These are phyloP conservation scores for Dothideomycetes sp. DNA, from an alignment of 2,329 filamentous ascomycete species.

Conservation along the genomic window DNA sequence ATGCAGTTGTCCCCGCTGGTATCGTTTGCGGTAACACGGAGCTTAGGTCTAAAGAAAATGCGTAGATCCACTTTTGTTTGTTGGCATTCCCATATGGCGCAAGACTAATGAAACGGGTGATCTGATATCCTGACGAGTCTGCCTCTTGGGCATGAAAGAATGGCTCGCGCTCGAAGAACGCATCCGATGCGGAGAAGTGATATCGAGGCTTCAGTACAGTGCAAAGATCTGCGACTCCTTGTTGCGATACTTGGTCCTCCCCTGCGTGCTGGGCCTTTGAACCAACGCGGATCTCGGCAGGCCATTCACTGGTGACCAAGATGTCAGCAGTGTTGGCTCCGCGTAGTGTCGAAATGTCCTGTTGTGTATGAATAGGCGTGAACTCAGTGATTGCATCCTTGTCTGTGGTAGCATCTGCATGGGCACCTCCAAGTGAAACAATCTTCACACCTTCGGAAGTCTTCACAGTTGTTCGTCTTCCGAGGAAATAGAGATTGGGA, in stretches of 20 bases:
- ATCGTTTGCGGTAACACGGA: constrained; percentile 49
- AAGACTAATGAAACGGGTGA: constrained; percentile 86
- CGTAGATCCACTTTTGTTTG: constrained; percentile 75
- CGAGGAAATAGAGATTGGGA: constrained; percentile 82
- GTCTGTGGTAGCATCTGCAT: constrained; percentile 34
- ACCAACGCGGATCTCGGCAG: constrained; percentile 56
- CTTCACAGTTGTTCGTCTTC: constrained; percentile 76
- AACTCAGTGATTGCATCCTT: constrained; percentile 48
- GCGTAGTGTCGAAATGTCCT: constrained; percentile 46
- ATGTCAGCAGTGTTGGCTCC: constrained; percentile 76
- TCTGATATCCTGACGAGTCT: constrained; percentile 41
- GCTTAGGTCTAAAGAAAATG: constrained; percentile 51
- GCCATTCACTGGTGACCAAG: constrained; percentile 80
- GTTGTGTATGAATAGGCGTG: constrained; percentile 11
- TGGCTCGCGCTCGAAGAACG: constrained; percentile 84
- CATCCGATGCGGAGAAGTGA: constrained; percentile 64
- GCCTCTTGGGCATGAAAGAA: constrained; percentile 60
- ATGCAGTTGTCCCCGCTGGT: constrained; percentile 61
- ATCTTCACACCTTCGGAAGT: constrained; percentile 84
- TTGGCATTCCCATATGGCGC: constrained; percentile 63
- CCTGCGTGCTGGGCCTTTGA: constrained; percentile 50
- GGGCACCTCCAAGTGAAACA: constrained; percentile 67
- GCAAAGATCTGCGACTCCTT: constrained; percentile 68
- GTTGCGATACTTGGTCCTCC: constrained; percentile 36
- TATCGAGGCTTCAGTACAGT: constrained; percentile 78